These are phyloP conservation scores for Pyrenochaeta sp. DNA, from an alignment of 2,329 filamentous ascomycete genomes.

Conservation along the genomic window DNA sequence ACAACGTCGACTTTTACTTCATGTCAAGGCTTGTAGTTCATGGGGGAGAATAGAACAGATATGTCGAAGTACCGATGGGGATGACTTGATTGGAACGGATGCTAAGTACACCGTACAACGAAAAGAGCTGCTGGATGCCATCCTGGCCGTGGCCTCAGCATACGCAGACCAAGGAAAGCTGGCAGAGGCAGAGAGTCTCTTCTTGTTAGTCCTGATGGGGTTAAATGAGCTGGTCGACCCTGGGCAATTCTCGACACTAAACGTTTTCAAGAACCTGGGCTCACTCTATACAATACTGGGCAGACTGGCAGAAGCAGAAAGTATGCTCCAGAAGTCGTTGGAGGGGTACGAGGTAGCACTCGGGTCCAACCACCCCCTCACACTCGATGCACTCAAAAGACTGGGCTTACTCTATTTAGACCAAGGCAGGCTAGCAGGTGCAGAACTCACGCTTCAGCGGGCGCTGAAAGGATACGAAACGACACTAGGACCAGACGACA, in stretches of 20 bases:
- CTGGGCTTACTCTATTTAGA: constrained; percentile 2
- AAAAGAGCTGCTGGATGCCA: constrained; percentile 16
- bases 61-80: constrained; percentile 3
- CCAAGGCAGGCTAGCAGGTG: constrained; percentile 7
- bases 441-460: constrained; percentile 24
- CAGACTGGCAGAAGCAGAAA: constrained; percentile 6
- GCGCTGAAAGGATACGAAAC: constrained; percentile 24
- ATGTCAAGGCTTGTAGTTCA: constrained; percentile 15
- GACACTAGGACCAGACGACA: constrained; percentile 15
- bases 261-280: constrained; percentile 25
- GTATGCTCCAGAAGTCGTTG: constrained; percentile 3
- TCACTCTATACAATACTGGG: constrained; percentile 24
- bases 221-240: constrained; percentile 19
- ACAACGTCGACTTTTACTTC: constrained; percentile 28
- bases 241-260: constrained; percentile 21
- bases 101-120: too few species aligned
- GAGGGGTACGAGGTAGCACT: background rate
- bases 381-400: background rate
- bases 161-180: constrained; percentile 30
- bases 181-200: constrained; percentile 25
- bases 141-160: constrained; percentile 20
- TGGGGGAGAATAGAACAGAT: constrained; percentile 8
- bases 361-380: background rate
- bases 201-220: constrained; percentile 22
- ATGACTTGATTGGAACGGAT: constrained; percentile 1